These are phyloP conservation scores for Lipomyces starkeyi DNA, from an alignment of 805 yeast genomes.

Conservation along the genomic window DNA sequence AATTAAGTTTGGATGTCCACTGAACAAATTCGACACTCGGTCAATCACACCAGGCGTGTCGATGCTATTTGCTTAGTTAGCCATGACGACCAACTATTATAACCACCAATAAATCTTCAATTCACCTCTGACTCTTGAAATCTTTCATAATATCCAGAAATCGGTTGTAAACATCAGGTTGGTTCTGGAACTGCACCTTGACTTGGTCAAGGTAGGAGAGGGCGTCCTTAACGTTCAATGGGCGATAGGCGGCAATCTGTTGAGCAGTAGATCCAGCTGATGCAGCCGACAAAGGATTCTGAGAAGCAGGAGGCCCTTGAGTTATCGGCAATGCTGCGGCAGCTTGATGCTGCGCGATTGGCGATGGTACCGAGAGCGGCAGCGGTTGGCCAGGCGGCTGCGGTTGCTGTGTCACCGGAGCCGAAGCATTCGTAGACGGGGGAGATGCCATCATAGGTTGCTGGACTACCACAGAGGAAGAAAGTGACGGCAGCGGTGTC, in stretches of 20 bases:
- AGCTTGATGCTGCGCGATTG: constrained; percentile 8
- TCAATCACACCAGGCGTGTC: constrained; percentile 99
- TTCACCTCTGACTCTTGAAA: constrained; percentile 86
- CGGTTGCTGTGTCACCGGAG: constrained; percentile 18
- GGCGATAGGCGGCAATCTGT: constrained; percentile 50
- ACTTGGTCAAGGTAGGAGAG: constrained; percentile 94
- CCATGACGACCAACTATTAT: not conserved
- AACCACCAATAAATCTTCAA: constrained; percentile 14
- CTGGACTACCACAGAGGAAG: constrained; percentile 41
- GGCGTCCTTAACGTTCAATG: constrained; percentile 95
- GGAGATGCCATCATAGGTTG: constrained; percentile 40
- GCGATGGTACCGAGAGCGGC: constrained; percentile 32
- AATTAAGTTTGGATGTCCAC: constrained; percentile 89
- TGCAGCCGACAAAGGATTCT: constrained; percentile 40
- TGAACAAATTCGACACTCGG: constrained; percentile 85
- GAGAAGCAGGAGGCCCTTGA: constrained; percentile 14
- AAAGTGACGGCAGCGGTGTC: constrained; percentile 28
- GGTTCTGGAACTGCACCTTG: constrained; percentile 85
- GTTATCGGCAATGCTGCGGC: not conserved
- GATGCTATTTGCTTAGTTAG: constrained; percentile 49
- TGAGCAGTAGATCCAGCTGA: constrained; percentile 43
- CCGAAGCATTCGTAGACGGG: constrained; percentile 32
- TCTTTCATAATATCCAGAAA: constrained; percentile 98
- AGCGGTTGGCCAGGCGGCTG: constrained; percentile 24
- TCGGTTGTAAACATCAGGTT: constrained; percentile 95